phyloP scores from a whole-genome alignment of 305 asterid genomes.

The Coffea humblotiana region DNA sequence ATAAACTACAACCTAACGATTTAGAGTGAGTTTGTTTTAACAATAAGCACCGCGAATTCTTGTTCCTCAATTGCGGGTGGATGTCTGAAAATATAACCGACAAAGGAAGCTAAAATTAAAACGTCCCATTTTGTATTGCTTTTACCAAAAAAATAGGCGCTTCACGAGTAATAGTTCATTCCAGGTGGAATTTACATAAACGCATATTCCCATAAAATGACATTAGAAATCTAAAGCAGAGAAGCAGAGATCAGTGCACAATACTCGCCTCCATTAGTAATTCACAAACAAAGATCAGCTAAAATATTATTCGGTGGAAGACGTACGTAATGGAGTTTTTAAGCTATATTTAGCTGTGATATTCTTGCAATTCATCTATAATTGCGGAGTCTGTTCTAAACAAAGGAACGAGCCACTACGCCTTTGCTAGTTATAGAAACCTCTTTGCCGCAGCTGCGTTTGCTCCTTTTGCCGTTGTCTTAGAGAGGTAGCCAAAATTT shows the following conservation, averaged over 20 bases:
- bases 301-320: background rate
- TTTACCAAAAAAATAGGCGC: too few relatives aligned
- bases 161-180: background rate
- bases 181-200: background rate
- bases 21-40: too few relatives aligned
- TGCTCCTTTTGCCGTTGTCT: slow-evolving; percentile 54
- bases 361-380: slow-evolving; percentile 52
- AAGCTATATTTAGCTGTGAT: slow-evolving; percentile 50
- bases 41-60: too few relatives aligned
- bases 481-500: slow-evolving; percentile 47
- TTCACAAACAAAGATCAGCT: too few relatives aligned
- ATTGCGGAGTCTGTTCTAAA: slow-evolving; percentile 61
- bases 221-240: background rate
- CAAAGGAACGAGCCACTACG: slow-evolving; percentile 61
- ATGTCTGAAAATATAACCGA: too few relatives aligned
- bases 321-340: slow-evolving; percentile 2
- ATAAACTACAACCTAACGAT: too few relatives aligned
- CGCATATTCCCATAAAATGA: background rate
- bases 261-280: too few relatives aligned
- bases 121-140: too few relatives aligned
- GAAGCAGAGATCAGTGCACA: too few relatives aligned
- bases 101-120: too few relatives aligned
- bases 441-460: slow-evolving; percentile 45
- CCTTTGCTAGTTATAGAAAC: slow-evolving; percentile 56
- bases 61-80: too few relatives aligned